Percentiles rank a stretch among this genome's conserved stretches.
These are phyloP conservation scores for Fomes fomentarius DNA, from an alignment of 1,284 basidiomycete species.

Conservation along the genomic window DNA sequence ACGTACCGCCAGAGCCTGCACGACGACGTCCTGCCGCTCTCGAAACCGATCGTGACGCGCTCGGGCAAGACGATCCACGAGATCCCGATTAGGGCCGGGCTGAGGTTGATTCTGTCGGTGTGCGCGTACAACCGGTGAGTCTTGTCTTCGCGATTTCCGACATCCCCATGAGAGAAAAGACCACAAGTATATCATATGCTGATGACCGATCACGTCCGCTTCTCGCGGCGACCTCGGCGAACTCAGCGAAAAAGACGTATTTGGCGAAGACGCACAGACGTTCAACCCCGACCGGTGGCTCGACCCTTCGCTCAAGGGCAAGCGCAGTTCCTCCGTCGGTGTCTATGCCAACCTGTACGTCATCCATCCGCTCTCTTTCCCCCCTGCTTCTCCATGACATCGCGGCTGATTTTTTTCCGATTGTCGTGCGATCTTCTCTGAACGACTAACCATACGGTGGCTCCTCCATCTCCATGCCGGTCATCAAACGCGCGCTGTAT, in stretches of 20 bases:
- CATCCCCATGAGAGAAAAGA: too few species aligned
- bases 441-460: too few species aligned
- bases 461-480: too few species aligned
- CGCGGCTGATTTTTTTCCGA: too few species aligned
- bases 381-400: neutral
- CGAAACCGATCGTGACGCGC: constrained; percentile 28
- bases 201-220: too few species aligned
- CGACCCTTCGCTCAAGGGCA: constrained; percentile 15
- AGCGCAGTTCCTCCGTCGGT: constrained; percentile 36
- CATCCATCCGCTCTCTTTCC: neutral
- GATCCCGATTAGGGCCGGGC: constrained; percentile 38
- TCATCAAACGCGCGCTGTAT: neutral
- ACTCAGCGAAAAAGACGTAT: constrained; percentile 28
- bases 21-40: constrained; percentile 39
- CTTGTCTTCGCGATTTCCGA: too few species aligned
- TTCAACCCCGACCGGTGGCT: constrained; percentile 35
- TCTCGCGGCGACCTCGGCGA: too few species aligned
- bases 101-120: constrained; percentile 38
- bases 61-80: constrained; percentile 36
- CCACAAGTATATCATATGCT: too few species aligned
- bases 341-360: constrained; percentile 44
- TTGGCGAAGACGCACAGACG: constrained; percentile 31
- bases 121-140: constrained; percentile 41
- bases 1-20: constrained; percentile 28
- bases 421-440: too few species aligned